phyloP scores from a whole-genome alignment of 495 filamentous ascomycete genomes.

The Aspergillus carlsbadensis region DNA sequence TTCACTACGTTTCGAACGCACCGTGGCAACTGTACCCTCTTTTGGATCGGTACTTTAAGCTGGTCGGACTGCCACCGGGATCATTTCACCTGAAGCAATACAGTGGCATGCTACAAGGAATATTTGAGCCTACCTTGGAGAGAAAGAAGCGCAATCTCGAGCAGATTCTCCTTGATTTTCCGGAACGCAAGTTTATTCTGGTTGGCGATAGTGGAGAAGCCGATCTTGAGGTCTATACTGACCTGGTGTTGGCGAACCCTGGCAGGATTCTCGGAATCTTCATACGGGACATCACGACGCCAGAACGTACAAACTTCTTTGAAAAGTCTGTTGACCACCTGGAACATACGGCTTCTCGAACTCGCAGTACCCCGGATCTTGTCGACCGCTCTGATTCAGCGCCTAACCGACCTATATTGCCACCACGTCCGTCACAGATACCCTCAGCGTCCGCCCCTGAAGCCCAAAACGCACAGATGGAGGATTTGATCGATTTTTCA shows the following conservation, averaged over 20 bases:
- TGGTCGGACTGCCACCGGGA: conserved; percentile 77
- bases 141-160: conserved; percentile 86
- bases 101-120: conserved; percentile 91
- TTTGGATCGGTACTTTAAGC: conserved; percentile 75
- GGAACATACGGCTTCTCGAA: conserved; percentile 19
- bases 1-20: conserved; percentile 93
- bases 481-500: conserved; percentile 63
- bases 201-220: conserved; percentile 96
- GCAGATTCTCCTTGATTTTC: conserved; percentile 84
- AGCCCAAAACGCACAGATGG: conserved; percentile 41
- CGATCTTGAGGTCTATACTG: conserved; percentile 95
- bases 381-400: conserved; percentile 27
- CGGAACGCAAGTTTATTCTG: conserved; percentile 82
- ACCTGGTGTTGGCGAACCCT: conserved; percentile 80
- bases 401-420: conserved; percentile 34
- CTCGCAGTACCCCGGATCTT: conserved; percentile 30
- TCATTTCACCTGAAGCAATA: conserved; percentile 96
- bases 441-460: conserved; percentile 20
- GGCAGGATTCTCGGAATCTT: conserved; percentile 81
- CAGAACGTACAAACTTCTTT: conserved; percentile 68
- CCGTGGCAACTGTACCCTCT: conserved; percentile 96
- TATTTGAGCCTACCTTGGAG: conserved; percentile 96
- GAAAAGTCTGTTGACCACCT: conserved; percentile 60
- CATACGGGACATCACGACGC: conserved; percentile 90
- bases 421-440: conserved; percentile 32